Evolutionary conservation across 192 early-diverging fungal genomes (phyloP), one percentile per base, ranked within the genome.

Genomic region (Rhizophlyctis rosea): DNA sequence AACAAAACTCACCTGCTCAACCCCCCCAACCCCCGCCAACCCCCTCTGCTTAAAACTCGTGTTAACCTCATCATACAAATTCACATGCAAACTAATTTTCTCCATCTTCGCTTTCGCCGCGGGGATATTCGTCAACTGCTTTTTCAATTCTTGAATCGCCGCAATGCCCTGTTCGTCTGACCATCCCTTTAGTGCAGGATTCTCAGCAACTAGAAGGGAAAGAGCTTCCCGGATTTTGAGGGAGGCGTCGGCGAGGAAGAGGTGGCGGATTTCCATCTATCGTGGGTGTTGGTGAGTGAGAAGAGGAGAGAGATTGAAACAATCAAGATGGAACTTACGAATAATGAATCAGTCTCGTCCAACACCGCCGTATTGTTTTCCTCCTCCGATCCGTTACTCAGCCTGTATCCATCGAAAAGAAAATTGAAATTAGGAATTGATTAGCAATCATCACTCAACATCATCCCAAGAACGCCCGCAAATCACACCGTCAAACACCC

Each of bases 61-160:
- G 84, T 89, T 87, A 49, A 84, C 86, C 50, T 86, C 84, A 56
- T 76, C 79, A 29, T 83, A 84, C 59, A 91, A 79, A 30, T 78
- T 80, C 50, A 88, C 86, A 65, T 91, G 89, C 1, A 86, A 73
- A 28, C 39, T 33, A 13, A 44, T 18, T 18, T 44, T 44, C 39
- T 44, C 39, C 39, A 44, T 44, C 39, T 7, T 18, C 9, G 39
- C 39, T 13, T 7, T 18, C 18, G 18, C 39, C 18, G 9, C 18
- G 9, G 39, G 39, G 9, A 18, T 18, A 44, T 44, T 44, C 39
- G 18, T 44, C 18, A 68, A 34, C 39, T 68, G 59, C 18, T 21
- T 47, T 30, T 68, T 68, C 50, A 68, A 31, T 1, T 61, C 55
- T 23, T 68, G 59, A 44, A 68, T 68, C 53, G 51, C 60, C 54